These are phyloP conservation scores for Ogataea trehaloabstinens DNA, from an alignment of 805 yeast genomes.

Conservation along the genomic window DNA sequence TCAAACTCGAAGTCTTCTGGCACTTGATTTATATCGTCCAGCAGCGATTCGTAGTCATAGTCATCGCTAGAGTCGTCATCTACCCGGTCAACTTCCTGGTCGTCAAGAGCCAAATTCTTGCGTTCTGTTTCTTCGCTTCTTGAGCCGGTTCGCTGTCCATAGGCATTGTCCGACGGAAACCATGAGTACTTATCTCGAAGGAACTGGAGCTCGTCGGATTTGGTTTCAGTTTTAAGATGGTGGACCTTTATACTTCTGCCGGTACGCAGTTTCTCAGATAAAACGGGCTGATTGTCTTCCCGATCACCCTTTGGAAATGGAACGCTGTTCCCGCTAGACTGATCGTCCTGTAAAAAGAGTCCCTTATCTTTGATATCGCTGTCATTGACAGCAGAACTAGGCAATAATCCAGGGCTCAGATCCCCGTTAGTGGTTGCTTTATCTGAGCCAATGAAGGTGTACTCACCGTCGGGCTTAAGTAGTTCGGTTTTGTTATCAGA, in stretches of 20 bases:
- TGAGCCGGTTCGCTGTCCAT: neutral
- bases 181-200: slow-evolving; percentile 25
- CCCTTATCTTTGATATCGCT: neutral
- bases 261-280: too few relatives aligned
- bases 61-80: slow-evolving; percentile 2
- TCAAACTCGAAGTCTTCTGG: slow-evolving; percentile 37
- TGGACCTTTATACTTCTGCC: slow-evolving; percentile 15
- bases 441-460: slow-evolving; percentile 12
- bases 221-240: slow-evolving; percentile 13
- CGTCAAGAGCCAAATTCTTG: neutral
- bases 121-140: neutral
- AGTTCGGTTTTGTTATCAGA: slow-evolving; percentile 5
- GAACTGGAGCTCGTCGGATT: slow-evolving; percentile 21
- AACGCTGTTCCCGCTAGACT: neutral
- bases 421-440: slow-evolving; percentile 16
- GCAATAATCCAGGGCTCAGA: slow-evolving; percentile 12
- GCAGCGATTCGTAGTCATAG: slow-evolving; percentile 23
- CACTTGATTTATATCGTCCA: slow-evolving; percentile 36
- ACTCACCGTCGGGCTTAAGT: slow-evolving; percentile 9
- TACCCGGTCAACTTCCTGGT: neutral
- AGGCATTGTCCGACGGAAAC: slow-evolving; percentile 19
- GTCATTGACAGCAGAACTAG: slow-evolving; percentile 4
- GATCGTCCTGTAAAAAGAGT: neutral
- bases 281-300: neutral
- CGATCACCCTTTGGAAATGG: neutral